phyloP scores from a whole-genome alignment of 164 flowering plant genomes.

The Stephania japonica region DNA sequence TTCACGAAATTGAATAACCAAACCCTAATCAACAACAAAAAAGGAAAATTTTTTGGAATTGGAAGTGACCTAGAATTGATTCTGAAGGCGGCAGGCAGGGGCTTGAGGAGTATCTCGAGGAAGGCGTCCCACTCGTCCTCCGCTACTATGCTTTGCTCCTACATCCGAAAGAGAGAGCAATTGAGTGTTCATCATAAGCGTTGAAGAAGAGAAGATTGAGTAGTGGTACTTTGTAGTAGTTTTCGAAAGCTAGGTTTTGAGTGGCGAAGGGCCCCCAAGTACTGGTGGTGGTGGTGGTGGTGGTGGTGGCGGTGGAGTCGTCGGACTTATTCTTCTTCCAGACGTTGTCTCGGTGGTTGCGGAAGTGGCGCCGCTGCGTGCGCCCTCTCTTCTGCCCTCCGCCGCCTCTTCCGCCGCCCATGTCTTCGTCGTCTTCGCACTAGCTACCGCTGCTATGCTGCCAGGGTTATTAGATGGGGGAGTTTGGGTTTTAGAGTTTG shows the following conservation, averaged over 20 bases:
- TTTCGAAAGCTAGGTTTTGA: slow-evolving; percentile 67
- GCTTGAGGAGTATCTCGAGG: slow-evolving; percentile 48
- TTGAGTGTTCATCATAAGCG: too few relatives aligned
- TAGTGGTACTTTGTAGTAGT: slow-evolving; percentile 66
- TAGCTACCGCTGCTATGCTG: too few relatives aligned
- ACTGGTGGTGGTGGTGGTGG: slow-evolving; percentile 11
- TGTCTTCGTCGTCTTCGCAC: neutral
- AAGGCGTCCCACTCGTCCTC: slow-evolving; percentile 85
- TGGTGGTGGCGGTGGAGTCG: slow-evolving; percentile 6
- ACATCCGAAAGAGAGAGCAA: too few relatives aligned
- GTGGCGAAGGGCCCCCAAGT: slow-evolving; percentile 71
- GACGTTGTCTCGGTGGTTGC: slow-evolving; percentile 64
- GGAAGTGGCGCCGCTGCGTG: slow-evolving; percentile 81
- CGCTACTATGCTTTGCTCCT: slow-evolving; percentile 81
- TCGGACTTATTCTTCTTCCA: slow-evolving; percentile 64
- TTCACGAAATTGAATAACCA: neutral
- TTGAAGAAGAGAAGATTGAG: neutral
- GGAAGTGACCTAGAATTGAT: slow-evolving; percentile 63
- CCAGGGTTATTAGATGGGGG: neutral
- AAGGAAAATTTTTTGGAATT: neutral
- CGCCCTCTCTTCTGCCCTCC: slow-evolving; percentile 39
- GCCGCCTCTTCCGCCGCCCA: slow-evolving; percentile 29
- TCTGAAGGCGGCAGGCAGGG: slow-evolving; percentile 91
- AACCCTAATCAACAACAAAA: neutral
- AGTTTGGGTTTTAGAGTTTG: neutral